Evolutionary conservation across 768 basidiomycete species (phyloP).

Genomic region (Amanita rimosa): DNA sequence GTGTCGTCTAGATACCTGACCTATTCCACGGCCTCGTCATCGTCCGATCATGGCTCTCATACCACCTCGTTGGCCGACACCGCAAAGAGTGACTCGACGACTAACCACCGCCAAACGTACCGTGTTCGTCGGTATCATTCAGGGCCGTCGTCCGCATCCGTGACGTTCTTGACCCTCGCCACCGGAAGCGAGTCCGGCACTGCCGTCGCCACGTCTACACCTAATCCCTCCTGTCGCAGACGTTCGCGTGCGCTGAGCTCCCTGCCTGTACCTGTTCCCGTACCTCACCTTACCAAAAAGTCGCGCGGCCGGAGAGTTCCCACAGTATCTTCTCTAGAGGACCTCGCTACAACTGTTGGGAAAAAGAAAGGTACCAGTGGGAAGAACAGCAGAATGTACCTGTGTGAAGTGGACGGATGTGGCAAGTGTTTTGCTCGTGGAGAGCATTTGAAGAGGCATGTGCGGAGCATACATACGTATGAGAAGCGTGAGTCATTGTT

Average conservation of each 20-base stretch:
- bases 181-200: slow-evolving; percentile 2
- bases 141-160: not conserved
- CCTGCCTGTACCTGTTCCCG: slow-evolving; percentile 46
- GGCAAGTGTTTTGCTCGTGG: slow-evolving; percentile 82
- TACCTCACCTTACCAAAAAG: slow-evolving; percentile 62
- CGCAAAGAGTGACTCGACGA: not conserved
- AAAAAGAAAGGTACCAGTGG: slow-evolving; percentile 24
- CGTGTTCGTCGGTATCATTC: slow-evolving; percentile 6
- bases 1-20: slow-evolving; percentile 13
- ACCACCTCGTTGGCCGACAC: slow-evolving; percentile 3
- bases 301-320: slow-evolving; percentile 60
- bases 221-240: slow-evolving; percentile 16
- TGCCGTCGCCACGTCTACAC: slow-evolving; percentile 6
- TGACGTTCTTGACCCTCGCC: slow-evolving; percentile 7
- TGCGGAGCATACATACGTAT: slow-evolving; percentile 82
- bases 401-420: slow-evolving; percentile 73
- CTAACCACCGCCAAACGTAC: slow-evolving; percentile 2
- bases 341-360: slow-evolving; percentile 12
- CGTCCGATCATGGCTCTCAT: slow-evolving; percentile 6
- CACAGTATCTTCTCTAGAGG: slow-evolving; percentile 29
- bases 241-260: slow-evolving; percentile 22
- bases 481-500: slow-evolving; percentile 68
- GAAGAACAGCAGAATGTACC: slow-evolving; percentile 42
- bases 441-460: slow-evolving; percentile 85
- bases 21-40: slow-evolving; percentile 7